Percentiles rank a stretch among this genome's conserved stretches.
Evolutionary conservation across 371 early-diverging fungal species (phyloP).

Genomic region (Zopfochytrium polystomum): DNA sequence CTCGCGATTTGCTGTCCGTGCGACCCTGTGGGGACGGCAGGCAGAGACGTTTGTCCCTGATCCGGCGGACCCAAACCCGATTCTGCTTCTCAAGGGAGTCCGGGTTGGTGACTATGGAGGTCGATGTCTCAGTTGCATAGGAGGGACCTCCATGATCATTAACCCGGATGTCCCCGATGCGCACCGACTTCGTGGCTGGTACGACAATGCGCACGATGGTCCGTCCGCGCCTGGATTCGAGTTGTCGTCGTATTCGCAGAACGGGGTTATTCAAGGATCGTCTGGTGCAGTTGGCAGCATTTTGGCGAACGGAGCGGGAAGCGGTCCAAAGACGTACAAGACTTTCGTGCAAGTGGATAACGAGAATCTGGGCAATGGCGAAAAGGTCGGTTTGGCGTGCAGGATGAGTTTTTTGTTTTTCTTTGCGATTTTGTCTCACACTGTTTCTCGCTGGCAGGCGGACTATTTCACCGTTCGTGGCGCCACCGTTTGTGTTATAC

Average conservation of each 20-base stretch:
- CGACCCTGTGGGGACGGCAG: conserved; percentile 87
- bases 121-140: conserved; percentile 64
- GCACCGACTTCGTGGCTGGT: conserved; percentile 86
- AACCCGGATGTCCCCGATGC: conserved; percentile 88
- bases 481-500: conserved; percentile 61
- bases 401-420: conserved; percentile 1
- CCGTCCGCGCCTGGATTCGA: not conserved
- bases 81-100: conserved; percentile 80
- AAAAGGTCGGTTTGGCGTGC: conserved; percentile 47
- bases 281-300: conserved; percentile 28
- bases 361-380: conserved; percentile 64
- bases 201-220: conserved; percentile 36
- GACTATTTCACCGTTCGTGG: conserved; percentile 70
- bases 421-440: not conserved
- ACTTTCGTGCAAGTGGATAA: conserved; percentile 62
- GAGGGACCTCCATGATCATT: conserved; percentile 51
- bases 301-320: conserved; percentile 25
- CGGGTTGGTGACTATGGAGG: conserved; percentile 82
- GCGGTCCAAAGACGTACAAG: conserved; percentile 24
- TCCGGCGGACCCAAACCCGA: conserved; percentile 44
- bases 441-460: conserved; percentile 39
- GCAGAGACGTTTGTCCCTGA: conserved; percentile 66
- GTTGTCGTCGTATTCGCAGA: conserved; percentile 42
- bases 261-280: conserved; percentile 28
- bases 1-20: conserved; percentile 62